Evolutionary conservation across 139 green algal species (phyloP).

Genomic region (Ettlia oleoabundans): DNA sequence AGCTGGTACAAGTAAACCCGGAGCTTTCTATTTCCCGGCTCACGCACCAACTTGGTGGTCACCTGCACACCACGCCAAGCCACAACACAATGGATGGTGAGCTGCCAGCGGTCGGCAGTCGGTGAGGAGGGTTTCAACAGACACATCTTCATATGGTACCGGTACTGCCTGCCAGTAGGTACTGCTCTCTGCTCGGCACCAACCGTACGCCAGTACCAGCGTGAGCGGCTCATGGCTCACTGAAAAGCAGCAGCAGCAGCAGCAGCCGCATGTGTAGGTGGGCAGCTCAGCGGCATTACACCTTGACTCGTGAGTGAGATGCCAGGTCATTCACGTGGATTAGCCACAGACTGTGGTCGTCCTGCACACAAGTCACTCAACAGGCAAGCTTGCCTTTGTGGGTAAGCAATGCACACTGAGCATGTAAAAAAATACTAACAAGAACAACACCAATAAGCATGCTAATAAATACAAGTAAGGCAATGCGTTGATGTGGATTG

Average conservation of each 20-base stretch:
- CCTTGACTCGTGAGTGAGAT: background rate
- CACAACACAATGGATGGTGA: background rate
- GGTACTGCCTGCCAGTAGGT: background rate
- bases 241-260: background rate
- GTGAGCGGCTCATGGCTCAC: background rate
- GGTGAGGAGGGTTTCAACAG: no score
- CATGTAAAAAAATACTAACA: no score
- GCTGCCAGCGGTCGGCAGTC: no score
- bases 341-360: background rate
- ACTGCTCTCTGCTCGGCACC: no score
- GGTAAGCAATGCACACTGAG: background rate
- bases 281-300: no score
- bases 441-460: no score
- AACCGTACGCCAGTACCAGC: background rate
- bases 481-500: no score
- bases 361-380: background rate
- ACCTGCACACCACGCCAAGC: background rate
- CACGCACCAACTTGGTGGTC: background rate
- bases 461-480: no score
- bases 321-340: slow-evolving; percentile 7
- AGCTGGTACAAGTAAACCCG: background rate
- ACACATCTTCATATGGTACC: no score
- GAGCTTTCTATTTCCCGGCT: background rate
- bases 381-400: background rate
- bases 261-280: no score